A percentile compares a stretch with the other conserved stretches of the same genome.
phyloP scores from a whole-genome alignment of 2,329 filamentous ascomycete species.

The Dactylonectria estremocensis region DNA sequence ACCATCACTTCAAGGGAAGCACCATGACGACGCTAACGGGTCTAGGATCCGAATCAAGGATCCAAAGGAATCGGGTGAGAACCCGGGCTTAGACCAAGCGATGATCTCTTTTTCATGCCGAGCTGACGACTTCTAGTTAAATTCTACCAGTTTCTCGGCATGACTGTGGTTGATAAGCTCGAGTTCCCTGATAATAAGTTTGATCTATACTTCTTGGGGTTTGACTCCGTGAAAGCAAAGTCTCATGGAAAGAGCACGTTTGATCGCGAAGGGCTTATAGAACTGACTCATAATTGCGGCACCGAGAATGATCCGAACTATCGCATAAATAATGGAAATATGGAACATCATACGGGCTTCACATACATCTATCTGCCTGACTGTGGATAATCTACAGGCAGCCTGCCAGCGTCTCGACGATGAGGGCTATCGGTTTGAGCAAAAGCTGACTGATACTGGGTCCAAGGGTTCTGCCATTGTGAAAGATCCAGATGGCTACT shows the following conservation, averaged over 20 bases:
- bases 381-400: constrained; percentile 87
- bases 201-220: constrained; percentile 95
- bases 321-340: constrained; percentile 89
- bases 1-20: no score
- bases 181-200: constrained; percentile 91
- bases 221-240: constrained; percentile 82
- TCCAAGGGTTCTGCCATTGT: constrained; percentile 93
- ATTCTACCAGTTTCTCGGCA: constrained; percentile 96
- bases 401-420: constrained; percentile 92
- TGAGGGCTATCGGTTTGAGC: constrained; percentile 94
- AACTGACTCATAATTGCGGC: constrained; percentile 88
- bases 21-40: background rate
- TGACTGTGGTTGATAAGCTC: constrained; percentile 86
- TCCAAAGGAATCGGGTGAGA: constrained; percentile 81
- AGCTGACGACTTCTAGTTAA: constrained; percentile 68
- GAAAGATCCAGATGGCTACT: constrained; percentile 89
- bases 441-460: constrained; percentile 89
- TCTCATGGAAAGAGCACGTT: constrained; percentile 80
- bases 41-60: constrained; percentile 95
- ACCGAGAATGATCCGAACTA: constrained; percentile 89
- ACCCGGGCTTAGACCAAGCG: background rate
- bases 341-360: constrained; percentile 85
- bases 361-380: constrained; percentile 91
- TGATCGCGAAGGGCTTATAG: constrained; percentile 91
- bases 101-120: no score